Conservation (phyloP, 2,329 filamentous ascomycete genomes). For the Diaporthe vexans region DNA sequence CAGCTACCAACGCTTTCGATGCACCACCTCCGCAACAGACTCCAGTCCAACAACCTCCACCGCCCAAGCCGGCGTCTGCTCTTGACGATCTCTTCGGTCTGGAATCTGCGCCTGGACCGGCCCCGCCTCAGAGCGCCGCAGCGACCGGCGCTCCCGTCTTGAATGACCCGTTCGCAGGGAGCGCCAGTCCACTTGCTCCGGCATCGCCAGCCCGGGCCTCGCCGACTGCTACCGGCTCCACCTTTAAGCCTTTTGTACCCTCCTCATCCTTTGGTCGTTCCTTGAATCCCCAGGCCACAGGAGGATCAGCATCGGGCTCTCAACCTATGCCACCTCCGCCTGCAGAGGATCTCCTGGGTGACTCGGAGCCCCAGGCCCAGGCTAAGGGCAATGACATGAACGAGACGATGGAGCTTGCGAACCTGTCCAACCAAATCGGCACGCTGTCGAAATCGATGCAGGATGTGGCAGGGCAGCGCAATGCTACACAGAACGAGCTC, state of each 20-base stretch:
- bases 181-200: conserved; percentile 60
- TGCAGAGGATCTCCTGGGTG: conserved; percentile 87
- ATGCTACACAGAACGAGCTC: conserved; percentile 83
- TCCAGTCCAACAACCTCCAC: conserved; percentile 54
- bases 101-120: conserved; percentile 73
- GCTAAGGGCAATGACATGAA: conserved; percentile 88
- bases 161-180: conserved; percentile 74
- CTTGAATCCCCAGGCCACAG: conserved; percentile 82
- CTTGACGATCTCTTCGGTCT: conserved; percentile 95
- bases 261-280: conserved; percentile 93
- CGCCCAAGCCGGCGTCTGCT: conserved; percentile 71
- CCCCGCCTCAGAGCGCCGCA: conserved; percentile 70
- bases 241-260: conserved; percentile 92
- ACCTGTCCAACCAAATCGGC: conserved; percentile 95
- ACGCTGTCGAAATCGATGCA: conserved; percentile 95
- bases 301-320: conserved; percentile 66
- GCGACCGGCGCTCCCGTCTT: conserved; percentile 78
- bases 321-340: conserved; percentile 46
- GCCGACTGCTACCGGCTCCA: conserved; percentile 56
- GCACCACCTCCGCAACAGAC: conserved; percentile 54
- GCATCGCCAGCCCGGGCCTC: conserved; percentile 68
- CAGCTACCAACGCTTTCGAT: conserved; percentile 65
- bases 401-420: conserved; percentile 93
- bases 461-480: conserved; percentile 87
- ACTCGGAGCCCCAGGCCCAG: conserved; percentile 80